phyloP scores from a whole-genome alignment of 306 rosid species.

The Sphenostylis stenocarpa region DNA sequence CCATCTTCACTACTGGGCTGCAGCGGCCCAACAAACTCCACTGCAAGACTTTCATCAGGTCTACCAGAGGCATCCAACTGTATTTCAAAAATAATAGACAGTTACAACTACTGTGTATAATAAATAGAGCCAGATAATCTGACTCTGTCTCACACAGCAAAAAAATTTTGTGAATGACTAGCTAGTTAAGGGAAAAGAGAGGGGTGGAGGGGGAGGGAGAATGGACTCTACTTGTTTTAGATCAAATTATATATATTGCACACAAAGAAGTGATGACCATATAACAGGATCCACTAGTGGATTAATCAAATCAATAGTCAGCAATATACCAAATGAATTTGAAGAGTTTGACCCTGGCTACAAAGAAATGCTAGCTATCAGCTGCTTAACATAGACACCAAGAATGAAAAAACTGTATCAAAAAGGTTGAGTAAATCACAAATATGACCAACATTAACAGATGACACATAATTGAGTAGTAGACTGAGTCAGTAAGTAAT shows the following conservation, averaged over 20 bases:
- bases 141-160: background rate
- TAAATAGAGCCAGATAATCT: constrained; percentile 15
- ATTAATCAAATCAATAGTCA: background rate
- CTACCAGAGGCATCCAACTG: constrained; percentile 93
- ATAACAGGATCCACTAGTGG: background rate
- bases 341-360: background rate
- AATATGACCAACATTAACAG: constrained; percentile 1
- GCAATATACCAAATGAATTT: background rate
- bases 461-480: no score
- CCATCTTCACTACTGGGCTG: constrained; percentile 60
- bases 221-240: background rate
- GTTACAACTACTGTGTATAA: constrained; percentile 8
- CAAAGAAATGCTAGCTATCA: constrained; percentile 3
- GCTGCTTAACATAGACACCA: background rate
- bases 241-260: background rate
- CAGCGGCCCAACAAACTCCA: constrained; percentile 79
- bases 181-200: background rate
- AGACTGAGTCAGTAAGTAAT: background rate
- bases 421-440: background rate
- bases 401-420: background rate
- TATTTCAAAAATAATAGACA: constrained; percentile 32
- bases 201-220: background rate
- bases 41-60: constrained; percentile 89
- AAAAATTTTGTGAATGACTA: background rate
- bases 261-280: background rate